A percentile compares a stretch with the other conserved stretches of the same genome.
These are phyloP conservation scores for Beauveria pseudobassiana DNA, from an alignment of 2,329 filamentous ascomycete species.

Conservation along the genomic window DNA sequence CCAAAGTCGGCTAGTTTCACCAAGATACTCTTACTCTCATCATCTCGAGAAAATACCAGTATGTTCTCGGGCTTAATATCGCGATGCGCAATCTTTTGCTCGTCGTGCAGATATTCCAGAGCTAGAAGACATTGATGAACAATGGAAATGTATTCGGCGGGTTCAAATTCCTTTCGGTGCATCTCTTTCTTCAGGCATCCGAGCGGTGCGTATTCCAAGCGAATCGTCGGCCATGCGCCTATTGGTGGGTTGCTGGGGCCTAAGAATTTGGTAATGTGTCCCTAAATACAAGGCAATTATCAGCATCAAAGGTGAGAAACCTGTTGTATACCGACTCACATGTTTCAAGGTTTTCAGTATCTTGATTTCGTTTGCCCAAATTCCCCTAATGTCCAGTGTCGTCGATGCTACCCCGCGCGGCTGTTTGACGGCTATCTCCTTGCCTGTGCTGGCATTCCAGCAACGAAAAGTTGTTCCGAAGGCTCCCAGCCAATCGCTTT, in stretches of 20 bases:
- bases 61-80: not conserved
- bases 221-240: not conserved
- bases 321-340: not conserved
- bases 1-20: not conserved
- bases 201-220: not conserved
- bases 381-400: not conserved
- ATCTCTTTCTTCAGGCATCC: not conserved
- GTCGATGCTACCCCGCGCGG: not conserved
- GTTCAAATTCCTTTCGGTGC: too few relatives aligned
- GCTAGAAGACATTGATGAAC: not conserved
- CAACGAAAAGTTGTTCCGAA: too few relatives aligned
- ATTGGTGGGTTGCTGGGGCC: rapidly evolving
- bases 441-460: too few relatives aligned
- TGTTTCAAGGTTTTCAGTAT: not conserved
- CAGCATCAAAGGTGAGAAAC: not conserved
- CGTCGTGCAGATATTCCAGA: not conserved
- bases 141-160: not conserved
- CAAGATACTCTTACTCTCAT: not conserved
- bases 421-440: too few relatives aligned
- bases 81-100: not conserved
- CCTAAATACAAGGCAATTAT: not conserved
- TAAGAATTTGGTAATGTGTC: not conserved
- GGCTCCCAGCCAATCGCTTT: too few relatives aligned
- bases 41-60: not conserved
- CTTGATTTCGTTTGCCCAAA: not conserved